A percentile compares a stretch with the other conserved stretches of the same genome.
These are phyloP conservation scores for Penicillium cosmopolitanum DNA, from an alignment of 495 filamentous ascomycete species.

Conservation along the genomic window DNA sequence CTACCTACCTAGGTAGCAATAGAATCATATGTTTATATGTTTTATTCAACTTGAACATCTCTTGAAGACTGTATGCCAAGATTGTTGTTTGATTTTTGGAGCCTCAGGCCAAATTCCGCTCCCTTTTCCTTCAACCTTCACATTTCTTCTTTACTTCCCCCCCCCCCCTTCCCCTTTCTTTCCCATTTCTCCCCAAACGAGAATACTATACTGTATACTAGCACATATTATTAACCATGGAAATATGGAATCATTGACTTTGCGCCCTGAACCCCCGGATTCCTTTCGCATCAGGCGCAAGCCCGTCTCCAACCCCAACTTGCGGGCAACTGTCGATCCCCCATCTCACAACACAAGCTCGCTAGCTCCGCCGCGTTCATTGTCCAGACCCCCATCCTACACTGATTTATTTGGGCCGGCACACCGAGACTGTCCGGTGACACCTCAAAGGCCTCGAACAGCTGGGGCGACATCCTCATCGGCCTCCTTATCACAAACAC, in stretches of 20 bases:
- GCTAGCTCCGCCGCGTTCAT: slow-evolving; percentile 13
- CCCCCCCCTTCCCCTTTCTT: not conserved
- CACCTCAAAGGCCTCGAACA: slow-evolving; percentile 19
- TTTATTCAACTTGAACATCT: too few relatives aligned
- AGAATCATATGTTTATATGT: too few relatives aligned
- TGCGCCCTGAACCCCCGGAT: slow-evolving; percentile 24
- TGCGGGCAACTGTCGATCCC: slow-evolving; percentile 20
- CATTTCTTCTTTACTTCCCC: not conserved
- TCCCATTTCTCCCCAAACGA: not conserved
- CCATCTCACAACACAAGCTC: slow-evolving; percentile 20
- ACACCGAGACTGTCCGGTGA: slow-evolving; percentile 5
- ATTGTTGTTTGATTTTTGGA: too few relatives aligned
- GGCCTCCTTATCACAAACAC: not conserved
- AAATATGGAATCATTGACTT: slow-evolving; percentile 21
- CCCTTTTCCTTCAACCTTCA: not conserved
- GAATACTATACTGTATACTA: not conserved
- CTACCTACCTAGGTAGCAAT: too few relatives aligned
- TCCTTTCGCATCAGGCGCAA: slow-evolving; percentile 27
- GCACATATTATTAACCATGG: not conserved
- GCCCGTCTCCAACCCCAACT: slow-evolving; percentile 33
- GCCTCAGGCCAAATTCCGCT: not conserved
- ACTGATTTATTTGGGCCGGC: slow-evolving; percentile 24
- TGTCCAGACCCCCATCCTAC: slow-evolving; percentile 29
- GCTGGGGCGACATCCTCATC: slow-evolving; percentile 15
- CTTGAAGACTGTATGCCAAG: too few relatives aligned